Conservation (phyloP, 2,329 filamentous ascomycete species). For the Claviceps capensis region DNA sequence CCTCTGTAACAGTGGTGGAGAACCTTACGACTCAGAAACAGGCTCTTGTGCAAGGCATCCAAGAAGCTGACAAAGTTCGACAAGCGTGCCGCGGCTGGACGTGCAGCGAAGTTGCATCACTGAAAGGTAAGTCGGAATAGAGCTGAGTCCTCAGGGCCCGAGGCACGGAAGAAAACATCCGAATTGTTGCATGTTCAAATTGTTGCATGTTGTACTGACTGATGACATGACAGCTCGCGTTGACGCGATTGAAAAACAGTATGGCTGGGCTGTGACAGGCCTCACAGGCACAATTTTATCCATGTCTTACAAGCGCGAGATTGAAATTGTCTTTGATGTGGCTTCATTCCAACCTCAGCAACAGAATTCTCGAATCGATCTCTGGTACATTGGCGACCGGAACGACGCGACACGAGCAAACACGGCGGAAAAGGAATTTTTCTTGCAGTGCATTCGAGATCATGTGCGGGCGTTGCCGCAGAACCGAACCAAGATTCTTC, state of each 20-base stretch:
- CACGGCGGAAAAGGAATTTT: conserved; percentile 59
- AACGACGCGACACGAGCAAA: conserved; percentile 39
- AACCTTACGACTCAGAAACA: conserved; percentile 52
- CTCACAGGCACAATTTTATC: conserved; percentile 50
- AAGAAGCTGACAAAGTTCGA: conserved; percentile 66
- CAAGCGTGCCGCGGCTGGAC: conserved; percentile 89
- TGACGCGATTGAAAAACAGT: conserved; percentile 47
- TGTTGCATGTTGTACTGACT: conserved; percentile 20
- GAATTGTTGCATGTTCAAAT: too few relatives aligned
- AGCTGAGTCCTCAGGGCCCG: too few relatives aligned
- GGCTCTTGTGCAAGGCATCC: conserved; percentile 59
- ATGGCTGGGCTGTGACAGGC: conserved; percentile 61
- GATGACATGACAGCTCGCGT: conserved; percentile 40
- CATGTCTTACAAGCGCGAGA: conserved; percentile 58
- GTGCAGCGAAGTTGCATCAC: conserved; percentile 58
- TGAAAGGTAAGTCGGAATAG: conserved; percentile 51
- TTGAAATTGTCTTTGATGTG: conserved; percentile 61
- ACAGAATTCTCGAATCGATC: conserved; percentile 45
- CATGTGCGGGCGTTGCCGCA: conserved; percentile 50
- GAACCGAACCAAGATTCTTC: conserved; percentile 38
- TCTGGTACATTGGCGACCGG: conserved; percentile 54
- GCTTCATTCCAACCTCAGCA: conserved; percentile 39
- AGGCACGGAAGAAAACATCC: too few relatives aligned
- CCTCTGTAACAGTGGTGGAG: conserved; percentile 52
- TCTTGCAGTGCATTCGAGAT: conserved; percentile 58